These are phyloP conservation scores for Penicillium fimorum DNA, from an alignment of 495 filamentous ascomycete genomes.

Conservation along the genomic window DNA sequence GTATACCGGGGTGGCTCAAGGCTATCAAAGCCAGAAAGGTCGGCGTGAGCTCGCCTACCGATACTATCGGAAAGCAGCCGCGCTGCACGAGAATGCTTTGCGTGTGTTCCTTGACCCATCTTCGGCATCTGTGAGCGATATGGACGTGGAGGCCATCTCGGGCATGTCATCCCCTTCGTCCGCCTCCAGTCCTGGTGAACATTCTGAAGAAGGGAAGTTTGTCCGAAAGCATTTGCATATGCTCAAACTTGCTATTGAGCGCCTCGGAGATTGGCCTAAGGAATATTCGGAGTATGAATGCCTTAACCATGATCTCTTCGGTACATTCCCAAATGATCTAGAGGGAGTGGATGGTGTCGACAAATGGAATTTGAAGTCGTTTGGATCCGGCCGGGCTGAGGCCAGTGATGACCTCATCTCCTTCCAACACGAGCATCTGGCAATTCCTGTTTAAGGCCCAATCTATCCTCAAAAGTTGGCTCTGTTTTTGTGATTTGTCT, in stretches of 20 bases:
- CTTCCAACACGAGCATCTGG: background rate
- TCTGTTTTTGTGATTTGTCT: background rate
- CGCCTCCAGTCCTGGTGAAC: background rate
- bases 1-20: background rate
- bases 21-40: background rate
- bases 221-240: background rate
- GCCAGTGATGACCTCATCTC: background rate
- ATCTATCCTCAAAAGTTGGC: background rate
- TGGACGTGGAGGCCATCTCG: background rate
- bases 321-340: background rate
- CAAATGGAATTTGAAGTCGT: background rate
- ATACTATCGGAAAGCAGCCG: background rate
- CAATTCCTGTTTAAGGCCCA: background rate
- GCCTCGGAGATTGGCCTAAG: background rate
- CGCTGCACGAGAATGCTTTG: background rate
- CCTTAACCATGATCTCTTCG: background rate
- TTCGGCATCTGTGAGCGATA: background rate
- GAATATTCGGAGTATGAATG: background rate
- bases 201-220: background rate
- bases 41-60: background rate
- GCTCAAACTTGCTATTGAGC: background rate
- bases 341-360: background rate
- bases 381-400: background rate
- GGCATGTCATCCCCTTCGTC: background rate
- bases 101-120: background rate